These are phyloP conservation scores for Leptomonas seymouri DNA, from an alignment of 208 protist genomes.

Conservation along the genomic window DNA sequence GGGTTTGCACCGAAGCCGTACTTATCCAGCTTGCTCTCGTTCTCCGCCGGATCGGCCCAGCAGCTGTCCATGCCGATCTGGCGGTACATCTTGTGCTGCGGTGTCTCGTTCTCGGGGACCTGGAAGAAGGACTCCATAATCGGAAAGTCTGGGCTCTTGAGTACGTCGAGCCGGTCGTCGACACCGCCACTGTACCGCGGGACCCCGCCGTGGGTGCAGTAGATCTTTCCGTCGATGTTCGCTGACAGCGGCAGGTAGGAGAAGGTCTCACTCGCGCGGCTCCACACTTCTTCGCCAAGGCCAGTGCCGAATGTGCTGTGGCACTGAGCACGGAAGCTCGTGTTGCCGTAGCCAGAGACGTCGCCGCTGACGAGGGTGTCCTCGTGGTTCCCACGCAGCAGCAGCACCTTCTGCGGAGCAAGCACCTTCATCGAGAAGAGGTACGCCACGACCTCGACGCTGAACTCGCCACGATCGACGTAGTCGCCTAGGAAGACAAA, in stretches of 20 bases:
- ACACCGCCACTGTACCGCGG: constrained; percentile 85
- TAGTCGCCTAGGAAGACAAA: constrained; percentile 99
- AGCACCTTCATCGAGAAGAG: constrained; percentile 93
- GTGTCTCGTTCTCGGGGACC: constrained; percentile 65
- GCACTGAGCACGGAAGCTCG: constrained; percentile 91
- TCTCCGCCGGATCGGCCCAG: constrained; percentile 92
- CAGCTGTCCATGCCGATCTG: constrained; percentile 90
- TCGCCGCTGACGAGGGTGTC: constrained; percentile 93
- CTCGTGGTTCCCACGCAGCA: constrained; percentile 96
- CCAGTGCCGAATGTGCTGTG: constrained; percentile 76
- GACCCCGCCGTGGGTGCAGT: constrained; percentile 95
- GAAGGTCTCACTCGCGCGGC: constrained; percentile 84
- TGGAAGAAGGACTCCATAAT: constrained; percentile 86
- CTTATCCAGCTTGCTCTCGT: constrained; percentile 75
- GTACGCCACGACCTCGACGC: constrained; percentile 92
- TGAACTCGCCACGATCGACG: constrained; percentile 96
- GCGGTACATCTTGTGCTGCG: constrained; percentile 62
- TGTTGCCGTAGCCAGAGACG: constrained; percentile 86
- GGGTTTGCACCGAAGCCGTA: constrained; percentile 90
- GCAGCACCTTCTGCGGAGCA: constrained; percentile 89
- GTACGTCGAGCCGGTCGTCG: constrained; percentile 75
- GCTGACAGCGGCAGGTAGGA: constrained; percentile 88
- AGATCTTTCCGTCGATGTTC: constrained; percentile 93
- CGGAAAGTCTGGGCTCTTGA: constrained; percentile 78
- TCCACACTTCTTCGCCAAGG: constrained; percentile 90